Base-by-base conservation (phyloP, 805 yeast species). In the Candida yuanshanica region DNA sequence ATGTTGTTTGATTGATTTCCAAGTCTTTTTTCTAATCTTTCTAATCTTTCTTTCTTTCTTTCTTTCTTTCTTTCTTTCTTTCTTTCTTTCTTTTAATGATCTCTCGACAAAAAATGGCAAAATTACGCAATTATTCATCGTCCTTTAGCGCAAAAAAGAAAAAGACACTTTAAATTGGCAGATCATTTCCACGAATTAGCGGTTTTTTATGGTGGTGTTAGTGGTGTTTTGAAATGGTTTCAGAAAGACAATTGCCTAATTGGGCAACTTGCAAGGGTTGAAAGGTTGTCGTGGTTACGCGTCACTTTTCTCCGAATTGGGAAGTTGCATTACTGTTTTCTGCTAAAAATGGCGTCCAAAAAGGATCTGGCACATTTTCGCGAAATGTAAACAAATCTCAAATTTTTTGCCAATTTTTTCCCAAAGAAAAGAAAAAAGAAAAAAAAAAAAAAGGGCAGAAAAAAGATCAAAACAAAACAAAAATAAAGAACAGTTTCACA, bases 381-480 rank as follows among this genome's bases (percentile, higher is more conserved):
- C 31, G 31, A 27, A 27, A 27, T 10, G 31, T 27, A 27, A 27
- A 27, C 31, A 27, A 27, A 27, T 27, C 31, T 14, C 31, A 27
- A 27, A 27, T 27, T 27, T n/a, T 27, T 27, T 27, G 31, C 31
- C 31, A 27, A 11, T 27, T 27, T 27, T 27, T 18, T n/a, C n/a
- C n/a, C n/a, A n/a, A n/a, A n/a, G n/a, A n/a, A n/a, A n/a, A n/a
- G n/a, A n/a, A n/a, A 31, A 38, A 37, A 39, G 31, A 35, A 29
- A 35, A 4, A 9, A 21, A 35, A 39, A 38, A 47, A 37, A 36
- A 29, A 42, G 36, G 36, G 42, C 45, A n/a, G 21, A 31, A 31
- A 31, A 23, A 31, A 4, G 8, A 31, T 17, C 20, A 31, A 31
- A 31, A 31, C 20, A 31, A 31, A 48, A 46, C 45, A 43, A 43